Conservation (phyloP, 2,329 filamentous ascomycete genomes). For the Penicillium digitatum region DNA sequence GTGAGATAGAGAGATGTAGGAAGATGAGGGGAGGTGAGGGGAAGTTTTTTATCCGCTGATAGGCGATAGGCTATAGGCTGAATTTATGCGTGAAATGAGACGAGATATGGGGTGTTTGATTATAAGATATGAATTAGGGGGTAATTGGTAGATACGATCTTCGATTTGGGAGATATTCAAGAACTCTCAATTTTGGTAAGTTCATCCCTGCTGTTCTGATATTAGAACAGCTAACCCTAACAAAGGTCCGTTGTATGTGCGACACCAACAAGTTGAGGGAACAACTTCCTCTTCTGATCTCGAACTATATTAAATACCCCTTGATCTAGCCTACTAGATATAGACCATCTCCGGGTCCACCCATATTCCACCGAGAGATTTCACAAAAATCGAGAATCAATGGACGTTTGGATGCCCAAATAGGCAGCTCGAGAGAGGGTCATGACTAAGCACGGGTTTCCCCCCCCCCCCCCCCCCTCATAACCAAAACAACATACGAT, state of each 20-base stretch:
- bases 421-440: background rate
- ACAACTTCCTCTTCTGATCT: background rate
- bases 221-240: background rate
- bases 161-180: too few species aligned
- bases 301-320: background rate
- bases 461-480: background rate
- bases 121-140: too few species aligned
- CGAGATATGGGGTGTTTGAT: background rate
- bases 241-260: background rate
- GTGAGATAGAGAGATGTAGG: background rate
- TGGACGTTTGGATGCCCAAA: background rate
- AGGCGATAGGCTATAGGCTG: background rate
- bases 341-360: background rate
- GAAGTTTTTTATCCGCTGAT: background rate
- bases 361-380: background rate
- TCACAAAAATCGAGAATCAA: background rate
- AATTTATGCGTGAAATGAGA: background rate
- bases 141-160: too few species aligned
- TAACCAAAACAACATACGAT: slow-evolving; percentile 1
- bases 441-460: background rate
- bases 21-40: background rate
- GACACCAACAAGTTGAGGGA: background rate
- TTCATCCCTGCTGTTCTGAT: background rate
- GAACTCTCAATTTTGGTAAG: background rate
- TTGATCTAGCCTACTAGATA: background rate